Percentiles rank a stretch among this genome's conserved stretches.
phyloP scores from a whole-genome alignment of 2,329 filamentous ascomycete genomes.

The Trichoderma guizhouense region DNA sequence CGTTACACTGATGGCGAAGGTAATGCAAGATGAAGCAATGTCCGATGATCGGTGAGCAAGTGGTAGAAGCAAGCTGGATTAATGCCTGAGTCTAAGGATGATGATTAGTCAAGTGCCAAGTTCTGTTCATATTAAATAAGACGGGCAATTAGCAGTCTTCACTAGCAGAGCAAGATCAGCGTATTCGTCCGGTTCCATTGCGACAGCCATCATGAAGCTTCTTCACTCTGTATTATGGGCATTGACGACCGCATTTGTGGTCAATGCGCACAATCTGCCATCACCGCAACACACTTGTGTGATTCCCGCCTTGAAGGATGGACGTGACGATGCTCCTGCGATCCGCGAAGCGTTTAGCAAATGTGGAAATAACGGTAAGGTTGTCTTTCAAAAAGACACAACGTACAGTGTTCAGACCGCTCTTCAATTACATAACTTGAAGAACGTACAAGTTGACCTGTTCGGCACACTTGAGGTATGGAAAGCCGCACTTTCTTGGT shows the following conservation, averaged over 20 bases:
- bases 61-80: not conserved
- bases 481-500: not conserved
- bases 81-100: not conserved
- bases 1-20: not conserved
- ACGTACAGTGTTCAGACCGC: not conserved
- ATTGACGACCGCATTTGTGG: not conserved
- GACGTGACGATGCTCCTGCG: not conserved
- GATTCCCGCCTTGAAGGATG: not conserved
- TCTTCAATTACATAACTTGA: not conserved
- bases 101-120: not conserved
- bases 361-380: slow-evolving; percentile 1
- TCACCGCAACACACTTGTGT: not conserved
- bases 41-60: not conserved
- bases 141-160: no score
- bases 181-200: not conserved
- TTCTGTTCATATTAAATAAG: not conserved
- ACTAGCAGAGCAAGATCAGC: not conserved
- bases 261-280: not conserved
- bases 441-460: not conserved
- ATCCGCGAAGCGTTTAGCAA: not conserved
- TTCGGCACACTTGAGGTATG: not conserved
- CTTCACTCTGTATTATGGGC: not conserved
- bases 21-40: not conserved
- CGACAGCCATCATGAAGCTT: not conserved
- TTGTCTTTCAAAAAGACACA: not conserved